Conservation (phyloP, 208 protist species). For the Wallacemonas sp. region DNA sequence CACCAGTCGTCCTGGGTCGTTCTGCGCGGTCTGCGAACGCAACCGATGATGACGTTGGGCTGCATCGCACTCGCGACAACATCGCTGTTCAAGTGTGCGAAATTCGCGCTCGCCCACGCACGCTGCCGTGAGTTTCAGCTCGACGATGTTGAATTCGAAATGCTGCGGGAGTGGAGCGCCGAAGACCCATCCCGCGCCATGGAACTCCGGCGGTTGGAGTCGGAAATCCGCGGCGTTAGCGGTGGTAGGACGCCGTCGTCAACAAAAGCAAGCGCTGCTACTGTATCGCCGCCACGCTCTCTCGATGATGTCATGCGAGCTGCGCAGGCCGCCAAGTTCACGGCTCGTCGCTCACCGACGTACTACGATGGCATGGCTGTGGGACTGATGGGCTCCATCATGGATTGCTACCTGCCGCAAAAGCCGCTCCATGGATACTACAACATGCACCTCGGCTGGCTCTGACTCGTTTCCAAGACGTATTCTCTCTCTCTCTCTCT, state of each 20-base stretch:
- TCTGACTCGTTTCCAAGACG: too few relatives aligned
- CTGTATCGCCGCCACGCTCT: neutral
- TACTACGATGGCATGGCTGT: conserved; percentile 84
- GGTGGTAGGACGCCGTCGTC: neutral
- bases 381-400: conserved; percentile 72
- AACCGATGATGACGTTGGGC: conserved; percentile 76
- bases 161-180: conserved; percentile 36
- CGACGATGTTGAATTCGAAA: conserved; percentile 68
- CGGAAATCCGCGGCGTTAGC: neutral
- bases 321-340: neutral
- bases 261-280: neutral
- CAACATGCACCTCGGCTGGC: conserved; percentile 63
- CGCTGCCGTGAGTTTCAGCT: conserved; percentile 77
- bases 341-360: conserved; percentile 30
- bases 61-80: conserved; percentile 64
- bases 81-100: conserved; percentile 58
- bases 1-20: conserved; percentile 55
- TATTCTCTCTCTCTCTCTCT: neutral
- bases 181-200: conserved; percentile 13
- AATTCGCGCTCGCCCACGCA: conserved; percentile 63
- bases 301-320: conserved; percentile 8
- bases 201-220: conserved; percentile 2
- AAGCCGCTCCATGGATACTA: conserved; percentile 73
- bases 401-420: conserved; percentile 83
- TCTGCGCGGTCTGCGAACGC: conserved; percentile 56